Base-by-base conservation (phyloP, 768 basidiomycete genomes). In the Rhizopogon vulgaris region DNA sequence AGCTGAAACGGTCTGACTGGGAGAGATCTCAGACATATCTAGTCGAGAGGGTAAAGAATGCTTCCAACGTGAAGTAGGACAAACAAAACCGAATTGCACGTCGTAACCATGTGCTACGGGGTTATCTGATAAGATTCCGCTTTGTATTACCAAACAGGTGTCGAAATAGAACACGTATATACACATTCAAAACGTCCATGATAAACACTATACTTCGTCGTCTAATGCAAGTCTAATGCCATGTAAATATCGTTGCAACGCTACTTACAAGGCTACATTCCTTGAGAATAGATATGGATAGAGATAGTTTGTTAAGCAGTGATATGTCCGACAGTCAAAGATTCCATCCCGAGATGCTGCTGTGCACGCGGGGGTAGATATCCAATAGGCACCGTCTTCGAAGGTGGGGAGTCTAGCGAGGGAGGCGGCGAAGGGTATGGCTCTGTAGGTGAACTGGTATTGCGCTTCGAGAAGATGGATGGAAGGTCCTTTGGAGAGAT, bases 361-460 rank as follows among this genome's bases (percentile, higher is more conserved):
- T 48, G 42, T 28, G 45, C 46, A 39, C 54, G 52, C 6, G 51
- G 25, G 14, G 42, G 47, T 2, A 50, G 34, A 41, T 59, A 57
- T 45, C 41, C 30, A 51, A 69, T 56, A n/a, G 50, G 34, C 7
- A 38, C 28, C 10, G 27, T 51, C 15, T 61, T 54, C 0, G 45
- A 52, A 39, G 52, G 53, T 1, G 66, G 68, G 3, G 65, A 61
- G 59, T 59, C 58, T 49, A 61, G 53, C 42, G 63, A 60, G 17
- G 67, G 69, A 47, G 78, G 79, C 2, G 77, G 78, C 0, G 78
- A 78, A 17, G 79, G 79, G 60, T 80, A 80, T 14, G 74, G 68
- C 32, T 71, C 70, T n/a, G 60, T 60, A 6, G 72, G 71, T 40
- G 66, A 67, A 34, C 51, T 56, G 32, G 53, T 57, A 6, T 48